Evolutionary conservation across 1,284 basidiomycete species (phyloP), one percentile per base, ranked within the genome.

Genomic region (Heterobasidion occidentale): DNA sequence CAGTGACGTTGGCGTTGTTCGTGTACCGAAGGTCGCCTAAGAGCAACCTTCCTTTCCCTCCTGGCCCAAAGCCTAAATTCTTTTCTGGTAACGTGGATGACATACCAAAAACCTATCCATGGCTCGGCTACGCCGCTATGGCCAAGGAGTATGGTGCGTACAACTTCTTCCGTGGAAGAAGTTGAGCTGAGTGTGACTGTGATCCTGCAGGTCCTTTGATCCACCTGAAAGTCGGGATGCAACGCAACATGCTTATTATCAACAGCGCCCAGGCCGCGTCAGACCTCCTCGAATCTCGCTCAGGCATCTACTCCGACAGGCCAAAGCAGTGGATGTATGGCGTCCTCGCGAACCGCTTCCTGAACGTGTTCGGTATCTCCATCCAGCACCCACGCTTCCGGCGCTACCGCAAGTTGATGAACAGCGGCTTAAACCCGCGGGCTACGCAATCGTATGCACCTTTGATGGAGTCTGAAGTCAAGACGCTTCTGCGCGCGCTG

Each of bases 291-390:
- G 70, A 73, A 36, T 64, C 64, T 52, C 70, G 74, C 27, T 68
- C 74, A n/a, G 56, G 61, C 36, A 70, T 71, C 7, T 77, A 76
- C 56, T 76, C 74, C 11, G 74, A 77, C 55, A 71, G 77, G 1
- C 76, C 77, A 0, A 38, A 50, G 65, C 62, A 52, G 6, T 72
- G 70, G 66, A 77, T 78, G 74, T 74, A 66, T 60, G 66, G 72
- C 50, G 71, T 70, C 7, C 68, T 78, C 36, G 75, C 73, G 54
- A 74, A 68, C 20, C 71, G 76, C 8, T 68, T 67, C 46, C 64
- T 70, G 51, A 54, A 59, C 15, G 59, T 60, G 11, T 59, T 62
- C 55, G 48, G 50, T 45, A 61, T 64, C 70, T 1, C 67, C 71
- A 36, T 75, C 73, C 64, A 73, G 72, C 54, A 74, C 56, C 61